Evolutionary conservation across 805 yeast species (phyloP), one percentile per base, ranked within the genome.

Genomic region (Teunomyces kruisii): DNA sequence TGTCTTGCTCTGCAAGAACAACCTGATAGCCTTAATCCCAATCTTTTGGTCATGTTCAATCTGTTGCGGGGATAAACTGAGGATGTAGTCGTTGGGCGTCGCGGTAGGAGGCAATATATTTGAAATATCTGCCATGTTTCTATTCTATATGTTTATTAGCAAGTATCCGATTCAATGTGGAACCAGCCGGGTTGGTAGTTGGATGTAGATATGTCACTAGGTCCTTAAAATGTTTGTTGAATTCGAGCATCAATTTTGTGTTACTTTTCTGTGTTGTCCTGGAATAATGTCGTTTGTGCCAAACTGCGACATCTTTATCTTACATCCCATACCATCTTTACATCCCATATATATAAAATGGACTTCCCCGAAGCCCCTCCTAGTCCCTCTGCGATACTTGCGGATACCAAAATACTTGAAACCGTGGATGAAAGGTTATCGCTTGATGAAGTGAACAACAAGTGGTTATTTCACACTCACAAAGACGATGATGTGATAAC

Each of bases 1-100:
- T 0, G 96, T 91, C 62, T 92, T 92, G 40, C 94, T 83, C 58
- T 88, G 86, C 35, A 94, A 71, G 58, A 94, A 94, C 27, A 81
- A 70, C 39, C 97, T 74, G 48, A 94, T 94, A 14, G 96, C 89
- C 53, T 81, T 80, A 47, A 89, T 77, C 0, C 94, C 96, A n/a
- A 78, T 67, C 48, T 73, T 74, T 60, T 89, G 96, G 57, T 85
- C 89, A 46, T 73, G 72, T 45, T 75, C 73, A 32, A 72, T 63
- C 50, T 72, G 76, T 45, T 70, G 75, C 3, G 61, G 59, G 1
- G 72, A 55, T 45, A 72, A 61, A 50, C 72, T 67, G 44, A 65
- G 57, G 22, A 72, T 72, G 47, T 68, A 72, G 51, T 72, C 77
- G 49, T 68, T 70, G 24, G 77, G 77, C 6, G 74, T 66, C 4